Base-by-base conservation (phyloP, 1,139 yeast species). In the Debaryomycetaceae sp. region DNA sequence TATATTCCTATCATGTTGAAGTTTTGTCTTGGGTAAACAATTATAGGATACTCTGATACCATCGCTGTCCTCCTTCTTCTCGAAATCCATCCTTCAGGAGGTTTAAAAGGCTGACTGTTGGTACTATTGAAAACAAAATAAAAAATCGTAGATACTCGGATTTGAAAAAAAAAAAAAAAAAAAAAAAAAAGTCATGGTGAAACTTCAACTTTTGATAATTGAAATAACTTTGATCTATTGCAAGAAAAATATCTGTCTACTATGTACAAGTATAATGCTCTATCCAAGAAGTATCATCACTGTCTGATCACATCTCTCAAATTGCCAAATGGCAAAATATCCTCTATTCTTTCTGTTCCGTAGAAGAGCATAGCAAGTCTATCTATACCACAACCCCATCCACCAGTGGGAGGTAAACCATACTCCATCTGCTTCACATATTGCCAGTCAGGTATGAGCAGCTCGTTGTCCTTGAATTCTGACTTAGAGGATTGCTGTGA, bases 321-420 rank as follows among this genome's bases (percentile, higher is more conserved):
- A 35, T 80, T 81, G 0, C 98, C 98, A 65, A 92, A 92, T 0
- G 88, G 69, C 32, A 92, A 63, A 1, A 91, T 96, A 18, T 81
- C 79, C 42, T 86, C 95, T 17, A 94, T 89, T 19, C 96, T 67
- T 8, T 68, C 67, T 19, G 75, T 65, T 0, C 78, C 82, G 5
- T 84, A 74, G 37, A 91, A 66, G 18, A 87, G 62, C 98, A 92
- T 89, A 34, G 84, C 82, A 30, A 92, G 63, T 39, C 99, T 63
- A 56, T 94, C 99, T 17, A 94, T 73, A 0, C 99, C 99, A 47
- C 95, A 68, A 0, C 98, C 99, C 88, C 96, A 87, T 0, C 99
- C 99, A 1, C 96, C 98, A 1, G 97, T 91, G 0, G 98, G 98
- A 4, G 98, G 97, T 61, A 94, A 74, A 1, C 96, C 98, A 74